These are phyloP conservation scores for Murraya paniculata DNA, from an alignment of 345 rosid species.

Conservation along the genomic window DNA sequence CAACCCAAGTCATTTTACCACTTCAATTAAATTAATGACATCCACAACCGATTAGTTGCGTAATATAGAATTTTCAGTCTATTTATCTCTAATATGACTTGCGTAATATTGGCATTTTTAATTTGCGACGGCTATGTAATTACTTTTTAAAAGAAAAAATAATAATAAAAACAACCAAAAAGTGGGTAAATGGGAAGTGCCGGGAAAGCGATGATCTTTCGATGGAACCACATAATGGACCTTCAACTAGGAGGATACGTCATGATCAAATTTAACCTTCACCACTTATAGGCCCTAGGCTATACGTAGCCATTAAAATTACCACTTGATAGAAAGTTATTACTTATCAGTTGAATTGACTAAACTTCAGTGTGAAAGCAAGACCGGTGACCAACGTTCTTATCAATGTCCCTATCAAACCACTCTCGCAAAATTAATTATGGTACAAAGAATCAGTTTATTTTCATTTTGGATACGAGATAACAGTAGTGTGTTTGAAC, in stretches of 20 bases:
- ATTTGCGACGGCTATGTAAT: too few relatives aligned
- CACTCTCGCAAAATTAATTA: neutral
- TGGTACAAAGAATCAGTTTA: constrained; percentile 9
- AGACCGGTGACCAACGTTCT: neutral
- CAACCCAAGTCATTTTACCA: too few relatives aligned
- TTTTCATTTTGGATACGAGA: neutral
- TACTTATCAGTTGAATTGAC: constrained; percentile 4
- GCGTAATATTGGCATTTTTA: too few relatives aligned
- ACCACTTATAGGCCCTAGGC: neutral
- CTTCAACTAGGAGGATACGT: neutral
- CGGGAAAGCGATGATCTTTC: neutral
- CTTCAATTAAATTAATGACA: too few relatives aligned
- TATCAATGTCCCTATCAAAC: neutral
- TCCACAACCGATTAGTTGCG: too few relatives aligned
- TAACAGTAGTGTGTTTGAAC: neutral
- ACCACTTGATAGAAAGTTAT: constrained; percentile 5
- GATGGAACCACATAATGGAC: neutral
- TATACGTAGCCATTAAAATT: neutral
- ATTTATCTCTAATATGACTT: too few relatives aligned
- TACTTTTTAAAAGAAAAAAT: too few relatives aligned
- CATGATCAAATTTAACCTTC: neutral
- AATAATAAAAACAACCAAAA: neutral
- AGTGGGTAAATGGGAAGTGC: neutral
- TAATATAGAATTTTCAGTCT: too few relatives aligned
- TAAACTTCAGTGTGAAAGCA: neutral